Evolutionary conservation across 1,139 yeast species (phyloP).

Genomic region (Oligophagozyma castellii): DNA sequence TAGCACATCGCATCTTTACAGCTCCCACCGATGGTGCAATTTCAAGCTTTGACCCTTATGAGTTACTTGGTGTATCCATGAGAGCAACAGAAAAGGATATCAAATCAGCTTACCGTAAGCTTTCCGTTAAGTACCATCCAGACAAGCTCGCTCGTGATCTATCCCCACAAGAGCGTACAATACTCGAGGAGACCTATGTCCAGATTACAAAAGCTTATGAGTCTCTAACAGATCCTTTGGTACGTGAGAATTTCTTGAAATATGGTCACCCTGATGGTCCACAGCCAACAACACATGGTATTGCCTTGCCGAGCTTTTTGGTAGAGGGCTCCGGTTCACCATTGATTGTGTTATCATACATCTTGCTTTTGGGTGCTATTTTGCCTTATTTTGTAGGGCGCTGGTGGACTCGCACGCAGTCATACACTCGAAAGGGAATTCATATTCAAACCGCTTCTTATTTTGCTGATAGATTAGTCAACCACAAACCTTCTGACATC

Average conservation of each 20-base stretch:
- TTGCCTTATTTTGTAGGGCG: constrained; percentile 68
- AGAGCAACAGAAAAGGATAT: constrained; percentile 66
- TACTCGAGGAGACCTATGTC: constrained; percentile 65
- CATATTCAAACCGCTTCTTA: constrained; percentile 70
- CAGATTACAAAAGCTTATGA: constrained; percentile 84
- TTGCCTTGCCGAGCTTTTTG: constrained; percentile 85
- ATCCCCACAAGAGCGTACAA: constrained; percentile 39
- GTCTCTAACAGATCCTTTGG: constrained; percentile 82
- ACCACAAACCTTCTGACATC: constrained; percentile 66
- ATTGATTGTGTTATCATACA: constrained; percentile 47
- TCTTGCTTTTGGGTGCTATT: constrained; percentile 57
- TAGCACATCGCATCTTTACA: constrained; percentile 26
- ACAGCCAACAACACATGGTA: constrained; percentile 87
- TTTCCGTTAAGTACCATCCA: constrained; percentile 84
- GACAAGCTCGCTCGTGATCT: constrained; percentile 70
- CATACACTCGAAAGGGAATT: constrained; percentile 72
- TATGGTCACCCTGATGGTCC: constrained; percentile 99
- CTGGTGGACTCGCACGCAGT: constrained; percentile 85
- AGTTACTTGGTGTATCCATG: constrained; percentile 59
- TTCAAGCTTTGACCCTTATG: constrained; percentile 93
- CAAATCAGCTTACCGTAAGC: constrained; percentile 70
- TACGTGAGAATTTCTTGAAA: constrained; percentile 66
- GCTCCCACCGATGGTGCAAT: constrained; percentile 35
- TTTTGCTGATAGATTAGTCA: constrained; percentile 50
- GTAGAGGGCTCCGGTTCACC: constrained; percentile 76